phyloP scores from a whole-genome alignment of 2,329 filamentous ascomycete genomes.

The Gnomoniopsis sp. region DNA sequence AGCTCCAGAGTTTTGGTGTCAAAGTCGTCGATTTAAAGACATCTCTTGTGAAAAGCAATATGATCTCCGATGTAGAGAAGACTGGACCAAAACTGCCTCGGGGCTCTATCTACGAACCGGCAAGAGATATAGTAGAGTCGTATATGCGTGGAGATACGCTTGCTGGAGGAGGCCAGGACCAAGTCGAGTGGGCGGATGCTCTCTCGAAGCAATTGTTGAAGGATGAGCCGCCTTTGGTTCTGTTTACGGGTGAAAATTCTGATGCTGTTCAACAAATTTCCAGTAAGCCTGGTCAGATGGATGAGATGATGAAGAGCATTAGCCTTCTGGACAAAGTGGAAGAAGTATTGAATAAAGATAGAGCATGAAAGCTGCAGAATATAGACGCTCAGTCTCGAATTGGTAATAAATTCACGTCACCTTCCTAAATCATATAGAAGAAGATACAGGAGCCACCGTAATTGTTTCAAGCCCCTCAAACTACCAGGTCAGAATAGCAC shows the following conservation, averaged over 20 bases:
- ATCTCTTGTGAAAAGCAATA: conserved; percentile 28
- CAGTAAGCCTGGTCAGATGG: not conserved
- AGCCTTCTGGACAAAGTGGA: not conserved
- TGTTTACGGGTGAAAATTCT: not conserved
- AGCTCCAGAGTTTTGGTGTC: conserved; percentile 33
- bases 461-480: not conserved
- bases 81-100: not conserved
- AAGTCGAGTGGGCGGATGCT: not conserved
- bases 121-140: not conserved
- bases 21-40: conserved; percentile 32
- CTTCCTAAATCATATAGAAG: too few relatives aligned
- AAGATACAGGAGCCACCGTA: not conserved
- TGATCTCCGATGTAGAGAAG: not conserved
- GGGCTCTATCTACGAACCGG: conserved; percentile 1
- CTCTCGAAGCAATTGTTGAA: not conserved
- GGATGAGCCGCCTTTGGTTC: not conserved
- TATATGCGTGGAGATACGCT: not conserved
- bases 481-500: not conserved
- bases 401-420: too few relatives aligned
- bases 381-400: too few relatives aligned
- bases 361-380: not conserved
- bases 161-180: not conserved
- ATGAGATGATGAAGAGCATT: not conserved
- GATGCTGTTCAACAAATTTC: not conserved
- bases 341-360: not conserved